phyloP scores from a whole-genome alignment of 495 filamentous ascomycete genomes.

The Niebla homalea region DNA sequence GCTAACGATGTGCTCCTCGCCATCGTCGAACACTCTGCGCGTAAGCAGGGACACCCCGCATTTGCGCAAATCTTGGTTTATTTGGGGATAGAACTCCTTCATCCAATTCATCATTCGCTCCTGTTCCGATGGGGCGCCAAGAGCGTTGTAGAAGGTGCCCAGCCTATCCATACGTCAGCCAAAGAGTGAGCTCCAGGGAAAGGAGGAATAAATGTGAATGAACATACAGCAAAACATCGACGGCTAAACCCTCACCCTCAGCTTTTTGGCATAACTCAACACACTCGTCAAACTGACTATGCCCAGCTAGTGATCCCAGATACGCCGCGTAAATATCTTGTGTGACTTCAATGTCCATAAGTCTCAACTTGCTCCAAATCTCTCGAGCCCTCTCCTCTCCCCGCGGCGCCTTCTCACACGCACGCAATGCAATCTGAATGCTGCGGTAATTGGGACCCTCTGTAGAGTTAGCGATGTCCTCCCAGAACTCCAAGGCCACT shows the following conservation, averaged over 20 bases:
- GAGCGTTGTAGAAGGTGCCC: slow-evolving; percentile 59
- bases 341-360: slow-evolving; percentile 65
- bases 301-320: slow-evolving; percentile 56
- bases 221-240: slow-evolving; percentile 60
- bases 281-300: slow-evolving; percentile 51
- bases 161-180: slow-evolving; percentile 32
- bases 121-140: slow-evolving; percentile 45
- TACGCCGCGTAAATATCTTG: slow-evolving; percentile 59
- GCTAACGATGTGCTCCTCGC: not conserved
- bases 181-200: not conserved
- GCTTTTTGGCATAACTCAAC: slow-evolving; percentile 48
- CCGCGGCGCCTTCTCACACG: slow-evolving; percentile 50
- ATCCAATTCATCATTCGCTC: slow-evolving; percentile 62
- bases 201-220: slow-evolving; percentile 1
- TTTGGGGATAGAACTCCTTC: slow-evolving; percentile 45
- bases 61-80: slow-evolving; percentile 51
- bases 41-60: slow-evolving; percentile 9
- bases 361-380: slow-evolving; percentile 60
- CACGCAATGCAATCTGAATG: slow-evolving; percentile 63
- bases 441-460: slow-evolving; percentile 75
- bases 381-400: slow-evolving; percentile 53
- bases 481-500: slow-evolving; percentile 65
- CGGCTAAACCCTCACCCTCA: slow-evolving; percentile 48
- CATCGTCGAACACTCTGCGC: not conserved
- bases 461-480: slow-evolving; percentile 55